Conservation (phyloP, 1,284 basidiomycete genomes). For the Marasmius fiardii region DNA sequence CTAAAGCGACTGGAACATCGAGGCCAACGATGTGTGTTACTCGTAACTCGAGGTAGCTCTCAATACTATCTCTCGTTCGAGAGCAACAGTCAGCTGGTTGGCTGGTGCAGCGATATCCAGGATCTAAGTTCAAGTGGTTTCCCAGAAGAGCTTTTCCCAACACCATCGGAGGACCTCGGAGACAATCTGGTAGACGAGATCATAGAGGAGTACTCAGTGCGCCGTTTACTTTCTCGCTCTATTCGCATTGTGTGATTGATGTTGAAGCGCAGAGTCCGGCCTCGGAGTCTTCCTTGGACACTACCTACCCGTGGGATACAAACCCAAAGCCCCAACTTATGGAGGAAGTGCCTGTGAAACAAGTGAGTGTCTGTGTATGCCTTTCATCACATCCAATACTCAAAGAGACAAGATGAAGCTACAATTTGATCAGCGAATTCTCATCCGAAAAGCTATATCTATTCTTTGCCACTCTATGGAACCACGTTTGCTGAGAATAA, state of each 20-base stretch:
- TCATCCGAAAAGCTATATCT: slow-evolving; percentile 16
- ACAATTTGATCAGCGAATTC: slow-evolving; percentile 9
- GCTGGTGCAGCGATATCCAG: slow-evolving; percentile 5
- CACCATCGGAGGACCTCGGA: not conserved
- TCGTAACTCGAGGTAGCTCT: slow-evolving; percentile 2
- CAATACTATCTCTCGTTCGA: slow-evolving; percentile 8
- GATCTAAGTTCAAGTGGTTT: not conserved
- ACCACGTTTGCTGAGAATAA: slow-evolving; percentile 18
- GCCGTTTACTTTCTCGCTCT: not conserved
- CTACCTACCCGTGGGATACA: not conserved
- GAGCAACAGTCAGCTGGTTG: slow-evolving; percentile 7
- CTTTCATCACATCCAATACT: not conserved
- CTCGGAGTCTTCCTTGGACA: not conserved
- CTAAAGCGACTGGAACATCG: slow-evolving; percentile 6
- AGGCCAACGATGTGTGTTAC: slow-evolving; percentile 6
- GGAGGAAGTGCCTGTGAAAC: not conserved
- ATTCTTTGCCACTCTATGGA: slow-evolving; percentile 19
- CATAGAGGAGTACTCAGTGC: slow-evolving; percentile 6
- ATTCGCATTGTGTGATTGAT: not conserved
- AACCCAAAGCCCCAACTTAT: not conserved
- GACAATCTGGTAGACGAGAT: slow-evolving; percentile 3
- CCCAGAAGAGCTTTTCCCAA: slow-evolving; percentile 1
- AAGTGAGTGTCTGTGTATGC: not conserved
- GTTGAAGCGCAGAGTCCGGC: not conserved
- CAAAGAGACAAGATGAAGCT: not conserved